Base-by-base conservation (phyloP, 495 filamentous ascomycete species). In the Annulohypoxylon moriforme region DNA sequence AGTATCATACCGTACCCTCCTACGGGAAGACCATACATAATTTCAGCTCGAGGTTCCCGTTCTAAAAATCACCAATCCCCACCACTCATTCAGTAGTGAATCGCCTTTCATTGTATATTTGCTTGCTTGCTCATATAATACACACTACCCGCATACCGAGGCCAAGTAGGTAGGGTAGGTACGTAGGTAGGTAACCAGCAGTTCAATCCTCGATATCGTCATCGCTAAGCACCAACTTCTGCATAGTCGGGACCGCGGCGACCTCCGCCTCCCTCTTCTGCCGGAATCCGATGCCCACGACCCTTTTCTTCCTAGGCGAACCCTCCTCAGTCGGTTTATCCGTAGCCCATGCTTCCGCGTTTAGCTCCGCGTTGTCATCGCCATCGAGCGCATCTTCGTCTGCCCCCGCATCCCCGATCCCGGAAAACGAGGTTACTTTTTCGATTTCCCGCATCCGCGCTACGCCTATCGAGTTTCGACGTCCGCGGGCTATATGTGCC, bases 191-290 rank as follows among this genome's bases (percentile, higher is more conserved):
- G n/a, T n/a, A n/a, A n/a, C n/a, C n/a, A 6, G 20, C 40, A 20
- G 33, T 2, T 60, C 27, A 87, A 76, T 98, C 95, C 79, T 94
- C 93, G 80, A 99, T 98, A 85, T 99, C 96, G 84, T 99, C 96
- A 77, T 98, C 95, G 74, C 91, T 94, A 46, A 98, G 81, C 59
- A 94, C 87, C 64, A 97, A 77, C 57, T 89, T 90, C 78, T 90
- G 87, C 47, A 87, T 83, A 60, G 83, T 81, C 46, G 83, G 80
- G 18, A 84, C 79, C 3, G 79, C 69, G 27, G 68, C 34, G 66
- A 72, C 25, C 34, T 65, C 68, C 20, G 49, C 46, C 6, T 74
- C 55, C 20, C 61, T 76, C 46, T 67, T 77, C 36, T 76, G 58
- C 13, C 77, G 77, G 5, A 75, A 77, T 1, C 72, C 76, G 16